Evolutionary conservation across 1,139 yeast species (phyloP).

Genomic region (Yamadazyma mexicana): DNA sequence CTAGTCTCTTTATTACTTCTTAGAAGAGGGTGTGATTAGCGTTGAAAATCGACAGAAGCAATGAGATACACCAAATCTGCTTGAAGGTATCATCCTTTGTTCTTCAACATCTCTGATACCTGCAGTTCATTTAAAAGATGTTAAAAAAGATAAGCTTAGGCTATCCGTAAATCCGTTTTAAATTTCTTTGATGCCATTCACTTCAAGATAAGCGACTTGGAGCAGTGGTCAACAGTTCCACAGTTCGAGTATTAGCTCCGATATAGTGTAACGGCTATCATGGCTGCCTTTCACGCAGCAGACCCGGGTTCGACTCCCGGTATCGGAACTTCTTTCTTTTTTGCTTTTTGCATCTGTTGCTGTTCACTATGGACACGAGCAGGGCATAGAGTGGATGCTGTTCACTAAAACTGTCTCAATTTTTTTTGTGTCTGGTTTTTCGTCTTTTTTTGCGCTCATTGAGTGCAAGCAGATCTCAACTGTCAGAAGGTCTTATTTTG

Average conservation of each 20-base stretch:
- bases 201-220: not conserved
- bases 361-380: not conserved
- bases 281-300: slow-evolving; percentile 84
- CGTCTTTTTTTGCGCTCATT: too few species aligned
- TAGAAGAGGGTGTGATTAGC: too few species aligned
- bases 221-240: not conserved
- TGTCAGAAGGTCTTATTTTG: too few species aligned
- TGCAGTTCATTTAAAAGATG: not conserved
- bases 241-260: slow-evolving; percentile 36
- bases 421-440: too few species aligned
- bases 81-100: too few species aligned
- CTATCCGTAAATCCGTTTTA: too few species aligned
- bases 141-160: too few species aligned
- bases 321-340: slow-evolving; percentile 53
- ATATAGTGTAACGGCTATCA: slow-evolving; percentile 82
- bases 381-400: not conserved
- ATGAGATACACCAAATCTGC: too few species aligned
- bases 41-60: too few species aligned
- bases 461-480: too few species aligned
- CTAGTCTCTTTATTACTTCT: too few species aligned
- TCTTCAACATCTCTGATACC: too few species aligned
- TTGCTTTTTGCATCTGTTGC: slow-evolving; percentile 5
- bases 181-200: not conserved
- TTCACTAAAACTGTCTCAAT: not conserved
- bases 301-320: slow-evolving; percentile 85